phyloP scores from a whole-genome alignment of 805 yeast species.

The Starmerella kuoi region DNA sequence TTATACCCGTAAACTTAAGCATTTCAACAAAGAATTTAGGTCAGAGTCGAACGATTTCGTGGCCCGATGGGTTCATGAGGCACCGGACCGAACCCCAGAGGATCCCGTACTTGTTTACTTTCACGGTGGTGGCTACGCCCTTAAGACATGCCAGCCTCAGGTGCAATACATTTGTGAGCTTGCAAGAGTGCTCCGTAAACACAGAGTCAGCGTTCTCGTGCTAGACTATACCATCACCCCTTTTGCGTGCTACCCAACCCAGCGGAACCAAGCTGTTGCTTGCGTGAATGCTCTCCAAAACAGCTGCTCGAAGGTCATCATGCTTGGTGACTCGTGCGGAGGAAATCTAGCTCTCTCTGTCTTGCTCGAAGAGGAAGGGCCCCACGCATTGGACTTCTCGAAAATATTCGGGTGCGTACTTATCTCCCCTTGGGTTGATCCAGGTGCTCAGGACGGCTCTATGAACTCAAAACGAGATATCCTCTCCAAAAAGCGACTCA shows the following conservation, averaged over 20 bases:
- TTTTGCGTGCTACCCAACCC: constrained; percentile 22
- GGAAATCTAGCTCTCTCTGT: constrained; percentile 23
- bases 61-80: constrained; percentile 24
- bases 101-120: constrained; percentile 24
- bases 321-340: constrained; percentile 30
- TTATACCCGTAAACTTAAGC: constrained; percentile 5
- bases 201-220: constrained; percentile 18
- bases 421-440: constrained; percentile 21
- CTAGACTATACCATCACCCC: constrained; percentile 28
- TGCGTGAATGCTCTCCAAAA: constrained; percentile 18
- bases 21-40: constrained; percentile 13
- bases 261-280: constrained; percentile 23
- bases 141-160: constrained; percentile 20
- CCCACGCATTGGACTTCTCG: not conserved
- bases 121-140: constrained; percentile 25
- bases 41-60: constrained; percentile 7
- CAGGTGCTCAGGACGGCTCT: constrained; percentile 11
- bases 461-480: constrained; percentile 13
- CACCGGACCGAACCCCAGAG: constrained; percentile 15
- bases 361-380: constrained; percentile 11
- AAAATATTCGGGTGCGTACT: constrained; percentile 14
- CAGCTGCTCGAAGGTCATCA: constrained; percentile 19
- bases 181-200: constrained; percentile 6
- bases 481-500: constrained; percentile 11
- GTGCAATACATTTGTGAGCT: constrained; percentile 14